Evolutionary conservation across 768 basidiomycete genomes (phyloP).

Genomic region (Agrocybe pediades): DNA sequence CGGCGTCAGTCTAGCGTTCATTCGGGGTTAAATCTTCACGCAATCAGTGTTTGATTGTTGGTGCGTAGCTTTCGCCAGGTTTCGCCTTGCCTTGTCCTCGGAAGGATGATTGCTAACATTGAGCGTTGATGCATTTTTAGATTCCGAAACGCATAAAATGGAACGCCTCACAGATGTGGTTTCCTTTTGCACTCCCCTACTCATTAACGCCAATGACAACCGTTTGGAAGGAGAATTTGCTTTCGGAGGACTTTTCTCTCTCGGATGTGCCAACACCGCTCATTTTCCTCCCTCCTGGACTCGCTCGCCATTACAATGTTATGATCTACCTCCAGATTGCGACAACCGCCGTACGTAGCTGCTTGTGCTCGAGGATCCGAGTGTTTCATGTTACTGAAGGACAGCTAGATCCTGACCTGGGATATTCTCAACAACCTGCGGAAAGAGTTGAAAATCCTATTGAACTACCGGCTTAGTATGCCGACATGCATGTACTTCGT

Average conservation of each 20-base stretch:
- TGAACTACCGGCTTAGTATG: conserved; percentile 3
- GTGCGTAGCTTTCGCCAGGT: too few species aligned
- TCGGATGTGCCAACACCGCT: conserved; percentile 8
- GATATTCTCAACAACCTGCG: conserved; percentile 7
- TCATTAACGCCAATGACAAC: neutral
- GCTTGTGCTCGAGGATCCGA: neutral
- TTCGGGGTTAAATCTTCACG: too few species aligned
- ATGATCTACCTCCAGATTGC: conserved; percentile 9
- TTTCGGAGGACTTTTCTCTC: neutral
- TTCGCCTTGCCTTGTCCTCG: neutral
- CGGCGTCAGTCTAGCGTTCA: too few species aligned
- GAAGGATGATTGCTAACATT: neutral
- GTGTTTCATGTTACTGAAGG: neutral
- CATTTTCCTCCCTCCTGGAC: conserved; percentile 7
- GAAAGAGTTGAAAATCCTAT: conserved; percentile 2
- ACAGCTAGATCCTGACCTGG: neutral
- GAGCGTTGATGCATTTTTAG: neutral
- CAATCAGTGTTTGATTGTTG: too few species aligned
- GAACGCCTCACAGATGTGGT: neutral
- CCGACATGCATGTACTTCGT: conserved; percentile 15
- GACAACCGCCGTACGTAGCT: conserved; percentile 4
- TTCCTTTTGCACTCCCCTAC: neutral
- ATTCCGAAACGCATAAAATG: neutral
- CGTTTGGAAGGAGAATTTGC: too few species aligned
- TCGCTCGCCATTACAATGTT: conserved; percentile 8